Evolutionary conservation across 257 asterid species (phyloP).

Genomic region (Forsythia viridissima): DNA sequence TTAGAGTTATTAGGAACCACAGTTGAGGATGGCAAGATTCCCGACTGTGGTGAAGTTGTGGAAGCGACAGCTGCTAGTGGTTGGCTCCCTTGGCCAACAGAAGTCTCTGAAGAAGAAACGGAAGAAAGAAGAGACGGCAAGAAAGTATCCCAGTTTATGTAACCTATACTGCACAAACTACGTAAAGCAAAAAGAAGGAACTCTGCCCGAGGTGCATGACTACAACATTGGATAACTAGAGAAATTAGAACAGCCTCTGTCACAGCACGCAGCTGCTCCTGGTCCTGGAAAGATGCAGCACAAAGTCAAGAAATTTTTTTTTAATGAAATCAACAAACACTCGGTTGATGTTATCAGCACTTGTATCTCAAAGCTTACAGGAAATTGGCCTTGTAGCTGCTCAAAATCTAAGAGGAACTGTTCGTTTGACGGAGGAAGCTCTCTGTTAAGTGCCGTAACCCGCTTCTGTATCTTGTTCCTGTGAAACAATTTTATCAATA

Average conservation of each 20-base stretch:
- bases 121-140: constrained; percentile 90
- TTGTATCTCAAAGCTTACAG: constrained; percentile 48
- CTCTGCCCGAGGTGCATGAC: constrained; percentile 93
- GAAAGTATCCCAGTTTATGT: constrained; percentile 90
- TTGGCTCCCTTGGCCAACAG: constrained; percentile 69
- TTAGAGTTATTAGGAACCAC: constrained; percentile 48
- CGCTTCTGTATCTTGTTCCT: constrained; percentile 96
- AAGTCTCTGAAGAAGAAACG: constrained; percentile 74
- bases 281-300: constrained; percentile 58
- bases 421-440: constrained; percentile 90
- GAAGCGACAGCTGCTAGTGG: constrained; percentile 52
- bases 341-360: constrained; percentile 7
- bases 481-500: constrained; percentile 24
- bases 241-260: constrained; percentile 79
- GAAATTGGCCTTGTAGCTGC: constrained; percentile 75
- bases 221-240: constrained; percentile 80
- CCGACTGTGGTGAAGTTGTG: constrained; percentile 70
- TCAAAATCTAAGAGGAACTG: constrained; percentile 83
- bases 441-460: constrained; percentile 82
- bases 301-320: constrained; percentile 11
- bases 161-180: constrained; percentile 67
- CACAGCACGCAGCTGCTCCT: constrained; percentile 77
- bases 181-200: constrained; percentile 87
- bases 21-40: constrained; percentile 57
- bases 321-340: constrained; percentile 19